These are phyloP conservation scores for Pseudomassariella vexata DNA, from an alignment of 2,329 filamentous ascomycete species.

Conservation along the genomic window DNA sequence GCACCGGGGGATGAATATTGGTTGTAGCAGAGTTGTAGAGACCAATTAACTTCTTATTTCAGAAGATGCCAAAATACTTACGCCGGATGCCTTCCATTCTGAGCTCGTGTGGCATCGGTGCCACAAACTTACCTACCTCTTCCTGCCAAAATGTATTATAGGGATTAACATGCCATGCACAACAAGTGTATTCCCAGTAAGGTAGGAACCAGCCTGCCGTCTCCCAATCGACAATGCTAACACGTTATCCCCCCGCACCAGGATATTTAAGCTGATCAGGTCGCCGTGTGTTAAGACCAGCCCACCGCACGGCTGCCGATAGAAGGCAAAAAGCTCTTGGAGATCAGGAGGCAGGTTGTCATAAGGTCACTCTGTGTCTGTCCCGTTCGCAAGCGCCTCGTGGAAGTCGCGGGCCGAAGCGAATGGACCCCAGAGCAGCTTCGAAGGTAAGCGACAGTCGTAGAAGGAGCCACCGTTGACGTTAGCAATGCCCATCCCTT, in stretches of 20 bases:
- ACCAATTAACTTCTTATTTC: no score
- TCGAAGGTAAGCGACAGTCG: constrained; percentile 19
- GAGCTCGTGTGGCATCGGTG: constrained; percentile 10
- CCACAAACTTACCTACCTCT: constrained; percentile 12
- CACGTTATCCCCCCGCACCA: constrained; percentile 19
- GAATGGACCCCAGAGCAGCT: constrained; percentile 25
- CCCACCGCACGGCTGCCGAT: constrained; percentile 9
- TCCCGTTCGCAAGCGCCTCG: constrained; percentile 15
- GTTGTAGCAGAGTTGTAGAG: not conserved
- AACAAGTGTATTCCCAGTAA: constrained; percentile 16
- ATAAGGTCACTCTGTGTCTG: not conserved
- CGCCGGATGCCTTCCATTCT: constrained; percentile 13
- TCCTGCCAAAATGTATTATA: constrained; percentile 10
- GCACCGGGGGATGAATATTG: not conserved
- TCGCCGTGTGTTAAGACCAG: constrained; percentile 18
- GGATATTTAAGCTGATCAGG: constrained; percentile 21
- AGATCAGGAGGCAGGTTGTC: not conserved
- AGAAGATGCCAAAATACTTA: constrained; percentile 13
- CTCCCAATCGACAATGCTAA: constrained; percentile 16
- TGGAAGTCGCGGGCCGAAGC: constrained; percentile 25
- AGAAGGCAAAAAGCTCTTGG: constrained; percentile 13
- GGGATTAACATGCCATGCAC: constrained; percentile 11
- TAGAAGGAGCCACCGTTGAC: constrained; percentile 19
- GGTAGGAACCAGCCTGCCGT: constrained; percentile 10
- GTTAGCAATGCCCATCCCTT: constrained; percentile 13